phyloP scores from a whole-genome alignment of 768 basidiomycete genomes.

The Albatrellus ellisii region DNA sequence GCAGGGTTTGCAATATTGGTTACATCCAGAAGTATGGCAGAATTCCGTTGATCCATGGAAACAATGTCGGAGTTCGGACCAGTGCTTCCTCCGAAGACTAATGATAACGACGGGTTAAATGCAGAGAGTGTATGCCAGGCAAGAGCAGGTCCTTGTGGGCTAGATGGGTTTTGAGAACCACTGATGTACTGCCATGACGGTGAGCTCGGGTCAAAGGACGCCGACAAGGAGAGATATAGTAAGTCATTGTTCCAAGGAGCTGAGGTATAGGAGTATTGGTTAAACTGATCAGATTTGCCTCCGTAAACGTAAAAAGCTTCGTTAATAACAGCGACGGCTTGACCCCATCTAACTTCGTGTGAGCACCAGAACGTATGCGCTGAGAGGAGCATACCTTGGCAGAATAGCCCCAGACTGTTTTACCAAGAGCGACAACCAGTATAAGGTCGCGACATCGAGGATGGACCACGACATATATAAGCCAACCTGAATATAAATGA shows the following conservation, averaged over 20 bases:
- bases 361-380: too few relatives aligned
- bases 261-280: conserved; percentile 56
- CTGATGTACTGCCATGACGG: conserved; percentile 60
- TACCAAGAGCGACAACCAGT: too few relatives aligned
- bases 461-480: too few relatives aligned
- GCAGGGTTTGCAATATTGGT: conserved; percentile 22
- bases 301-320: conserved; percentile 62
- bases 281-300: conserved; percentile 64
- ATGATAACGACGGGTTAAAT: conserved; percentile 34
- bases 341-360: conserved; percentile 68
- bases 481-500: too few relatives aligned
- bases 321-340: conserved; percentile 47
- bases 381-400: too few relatives aligned
- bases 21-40: conserved; percentile 43
- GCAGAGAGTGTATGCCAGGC: conserved; percentile 76
- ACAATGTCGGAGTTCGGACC: conserved; percentile 42
- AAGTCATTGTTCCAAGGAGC: conserved; percentile 66
- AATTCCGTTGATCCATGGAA: conserved; percentile 43
- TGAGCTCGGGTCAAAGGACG: conserved; percentile 40
- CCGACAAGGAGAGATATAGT: conserved; percentile 50
- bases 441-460: too few relatives aligned
- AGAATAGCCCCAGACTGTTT: too few relatives aligned
- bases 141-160: conserved; percentile 44
- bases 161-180: conserved; percentile 26
- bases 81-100: conserved; percentile 70